Percentiles rank a stretch among this genome's conserved stretches.
Conservation (phyloP, 2,329 filamentous ascomycete genomes). For the Myriangium duriaei region DNA sequence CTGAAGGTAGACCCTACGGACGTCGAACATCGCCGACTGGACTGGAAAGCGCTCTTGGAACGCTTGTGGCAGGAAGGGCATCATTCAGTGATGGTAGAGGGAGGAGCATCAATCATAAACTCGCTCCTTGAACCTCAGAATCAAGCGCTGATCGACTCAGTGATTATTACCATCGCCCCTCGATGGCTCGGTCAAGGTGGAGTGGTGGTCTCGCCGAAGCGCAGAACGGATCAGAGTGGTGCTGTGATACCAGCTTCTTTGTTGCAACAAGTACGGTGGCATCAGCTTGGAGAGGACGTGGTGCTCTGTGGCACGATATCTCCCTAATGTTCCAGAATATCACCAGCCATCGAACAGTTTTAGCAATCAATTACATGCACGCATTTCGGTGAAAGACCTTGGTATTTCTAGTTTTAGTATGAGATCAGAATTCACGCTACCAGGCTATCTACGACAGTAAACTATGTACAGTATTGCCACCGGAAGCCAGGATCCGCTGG, state of each 20-base stretch:
- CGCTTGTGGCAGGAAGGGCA: slow-evolving; percentile 25
- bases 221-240: slow-evolving; percentile 38
- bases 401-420: too few species aligned
- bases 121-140: slow-evolving; percentile 54
- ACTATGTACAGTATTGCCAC: too few species aligned
- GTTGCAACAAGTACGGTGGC: slow-evolving; percentile 57
- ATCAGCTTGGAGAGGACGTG: slow-evolving; percentile 68
- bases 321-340: too few species aligned
- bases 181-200: slow-evolving; percentile 79
- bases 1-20: too few species aligned
- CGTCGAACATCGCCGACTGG: too few species aligned
- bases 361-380: too few species aligned
- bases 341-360: too few species aligned
- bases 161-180: slow-evolving; percentile 81
- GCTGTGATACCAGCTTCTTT: slow-evolving; percentile 46
- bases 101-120: slow-evolving; percentile 72
- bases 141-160: slow-evolving; percentile 55
- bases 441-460: too few species aligned
- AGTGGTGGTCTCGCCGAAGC: slow-evolving; percentile 61
- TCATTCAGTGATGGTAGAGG: slow-evolving; percentile 63
- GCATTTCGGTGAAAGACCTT: too few species aligned
- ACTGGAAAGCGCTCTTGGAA: too few species aligned
- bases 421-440: too few species aligned
- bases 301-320: slow-evolving; percentile 80
- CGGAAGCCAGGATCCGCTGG: too few species aligned